Conservation (phyloP, 345 rosid genomes). For the Adansonia digitata region DNA sequence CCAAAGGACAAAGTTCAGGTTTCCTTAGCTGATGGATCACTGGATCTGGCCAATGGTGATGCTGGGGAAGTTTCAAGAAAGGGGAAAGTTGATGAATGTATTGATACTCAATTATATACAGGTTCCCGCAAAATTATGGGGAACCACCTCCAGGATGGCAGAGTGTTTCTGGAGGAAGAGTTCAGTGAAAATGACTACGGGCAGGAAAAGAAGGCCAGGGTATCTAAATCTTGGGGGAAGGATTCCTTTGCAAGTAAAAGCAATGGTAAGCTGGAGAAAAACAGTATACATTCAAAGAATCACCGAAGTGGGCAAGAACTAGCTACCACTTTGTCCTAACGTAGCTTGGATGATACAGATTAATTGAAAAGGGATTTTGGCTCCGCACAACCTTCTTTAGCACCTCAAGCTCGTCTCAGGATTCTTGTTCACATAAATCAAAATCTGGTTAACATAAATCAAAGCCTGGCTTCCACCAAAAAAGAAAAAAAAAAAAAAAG, state of each 20-base stretch:
- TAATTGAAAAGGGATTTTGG: slow-evolving; percentile 48
- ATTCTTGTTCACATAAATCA: slow-evolving; percentile 40
- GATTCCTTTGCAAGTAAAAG: slow-evolving; percentile 54
- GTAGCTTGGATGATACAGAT: slow-evolving; percentile 40
- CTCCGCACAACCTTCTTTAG: slow-evolving; percentile 42
- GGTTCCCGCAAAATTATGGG: slow-evolving; percentile 21
- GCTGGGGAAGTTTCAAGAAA: slow-evolving; percentile 40
- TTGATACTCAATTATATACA: slow-evolving; percentile 27
- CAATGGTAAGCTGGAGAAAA: slow-evolving; percentile 47
- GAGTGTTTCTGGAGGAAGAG: slow-evolving; percentile 32
- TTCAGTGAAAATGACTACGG: slow-evolving; percentile 46
- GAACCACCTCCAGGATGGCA: slow-evolving; percentile 27
- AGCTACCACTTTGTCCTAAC: slow-evolving; percentile 32
- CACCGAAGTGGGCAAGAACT: slow-evolving; percentile 32
- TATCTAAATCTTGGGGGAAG: slow-evolving; percentile 49
- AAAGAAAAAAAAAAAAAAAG: too few species aligned
- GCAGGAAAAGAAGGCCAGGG: slow-evolving; percentile 61
- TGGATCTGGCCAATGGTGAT: slow-evolving; percentile 39
- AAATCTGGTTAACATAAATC: slow-evolving; percentile 35
- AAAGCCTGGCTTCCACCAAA: slow-evolving; percentile 41
- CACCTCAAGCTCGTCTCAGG: slow-evolving; percentile 87
- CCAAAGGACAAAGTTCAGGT: slow-evolving; percentile 33
- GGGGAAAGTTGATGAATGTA: slow-evolving; percentile 53
- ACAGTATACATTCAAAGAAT: slow-evolving; percentile 38
- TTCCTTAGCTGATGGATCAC: slow-evolving; percentile 37